These are phyloP conservation scores for Monosporascus sp. DNA, from an alignment of 2,329 filamentous ascomycete species.

Conservation along the genomic window DNA sequence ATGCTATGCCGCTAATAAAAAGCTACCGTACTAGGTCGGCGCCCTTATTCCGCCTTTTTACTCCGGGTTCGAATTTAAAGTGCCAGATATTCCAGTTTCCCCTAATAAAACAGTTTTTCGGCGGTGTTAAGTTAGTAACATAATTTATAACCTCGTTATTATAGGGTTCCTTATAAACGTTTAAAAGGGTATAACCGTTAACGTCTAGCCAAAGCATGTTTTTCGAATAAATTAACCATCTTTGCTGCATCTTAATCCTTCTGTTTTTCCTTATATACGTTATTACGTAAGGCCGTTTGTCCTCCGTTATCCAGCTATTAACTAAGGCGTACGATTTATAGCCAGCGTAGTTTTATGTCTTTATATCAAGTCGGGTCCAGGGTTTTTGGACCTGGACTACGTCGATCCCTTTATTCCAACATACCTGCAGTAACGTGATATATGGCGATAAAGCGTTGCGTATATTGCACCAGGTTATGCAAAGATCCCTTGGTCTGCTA, in stretches of 20 bases:
- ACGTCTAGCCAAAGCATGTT: not conserved
- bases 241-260: not conserved
- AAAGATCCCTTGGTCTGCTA: not conserved
- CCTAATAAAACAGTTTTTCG: not conserved
- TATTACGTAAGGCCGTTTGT: not conserved
- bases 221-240: not conserved
- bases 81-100: not conserved
- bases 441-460: not conserved
- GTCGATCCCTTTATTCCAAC: not conserved
- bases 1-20: too few species aligned
- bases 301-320: not conserved
- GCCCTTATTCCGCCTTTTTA: not conserved
- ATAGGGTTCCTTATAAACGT: not conserved
- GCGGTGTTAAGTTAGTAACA: not conserved
- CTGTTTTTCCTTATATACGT: not conserved
- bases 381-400: not conserved
- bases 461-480: too few species aligned
- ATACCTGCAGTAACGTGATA: not conserved
- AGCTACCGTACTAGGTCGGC: too few species aligned
- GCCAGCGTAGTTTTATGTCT: not conserved
- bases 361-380: not conserved
- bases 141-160: not conserved
- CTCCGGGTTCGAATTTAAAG: not conserved
- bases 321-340: not conserved
- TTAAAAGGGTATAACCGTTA: too few species aligned